phyloP scores from a whole-genome alignment of 2,329 filamentous ascomycete genomes.

The Colletotrichum cereale region DNA sequence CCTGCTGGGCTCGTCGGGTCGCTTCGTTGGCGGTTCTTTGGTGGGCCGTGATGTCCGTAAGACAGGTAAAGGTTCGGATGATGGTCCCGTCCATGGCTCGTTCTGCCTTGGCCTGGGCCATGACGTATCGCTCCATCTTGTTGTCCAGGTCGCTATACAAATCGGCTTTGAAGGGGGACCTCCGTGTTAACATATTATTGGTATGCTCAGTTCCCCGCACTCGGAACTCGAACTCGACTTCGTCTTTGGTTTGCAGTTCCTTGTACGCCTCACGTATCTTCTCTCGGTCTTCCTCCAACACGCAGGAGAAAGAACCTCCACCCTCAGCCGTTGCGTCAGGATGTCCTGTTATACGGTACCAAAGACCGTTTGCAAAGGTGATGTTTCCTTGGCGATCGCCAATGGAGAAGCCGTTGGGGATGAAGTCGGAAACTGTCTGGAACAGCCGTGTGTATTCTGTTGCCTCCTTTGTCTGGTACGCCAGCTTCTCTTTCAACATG shows the following conservation, averaged over 20 bases:
- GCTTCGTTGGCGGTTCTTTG: constrained; percentile 63
- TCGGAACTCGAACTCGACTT: constrained; percentile 62
- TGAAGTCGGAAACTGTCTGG: constrained; percentile 77
- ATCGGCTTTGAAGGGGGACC: constrained; percentile 44
- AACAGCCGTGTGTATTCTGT: constrained; percentile 73
- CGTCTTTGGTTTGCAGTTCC: constrained; percentile 52
- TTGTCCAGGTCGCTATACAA: constrained; percentile 47
- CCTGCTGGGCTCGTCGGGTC: constrained; percentile 62
- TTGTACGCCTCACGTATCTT: constrained; percentile 57
- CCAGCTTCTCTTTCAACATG: constrained; percentile 74
- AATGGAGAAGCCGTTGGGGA: constrained; percentile 81
- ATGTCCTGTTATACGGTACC: constrained; percentile 64
- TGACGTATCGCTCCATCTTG: constrained; percentile 56
- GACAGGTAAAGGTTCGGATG: constrained; percentile 60
- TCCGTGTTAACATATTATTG: constrained; percentile 22
- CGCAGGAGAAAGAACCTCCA: constrained; percentile 57
- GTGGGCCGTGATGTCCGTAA: constrained; percentile 65
- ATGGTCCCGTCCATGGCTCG: constrained; percentile 57
- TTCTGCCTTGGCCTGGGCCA: constrained; percentile 63
- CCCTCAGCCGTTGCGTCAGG: constrained; percentile 49
- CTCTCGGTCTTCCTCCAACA: constrained; percentile 60
- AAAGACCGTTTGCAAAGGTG: constrained; percentile 79
- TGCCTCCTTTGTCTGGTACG: constrained; percentile 64
- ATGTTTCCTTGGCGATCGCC: constrained; percentile 74
- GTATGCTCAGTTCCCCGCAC: constrained; percentile 45